Percentiles rank a stretch among this genome's conserved stretches.
Evolutionary conservation across 345 rosid species (phyloP).

Genomic region (Citropsis articulata): DNA sequence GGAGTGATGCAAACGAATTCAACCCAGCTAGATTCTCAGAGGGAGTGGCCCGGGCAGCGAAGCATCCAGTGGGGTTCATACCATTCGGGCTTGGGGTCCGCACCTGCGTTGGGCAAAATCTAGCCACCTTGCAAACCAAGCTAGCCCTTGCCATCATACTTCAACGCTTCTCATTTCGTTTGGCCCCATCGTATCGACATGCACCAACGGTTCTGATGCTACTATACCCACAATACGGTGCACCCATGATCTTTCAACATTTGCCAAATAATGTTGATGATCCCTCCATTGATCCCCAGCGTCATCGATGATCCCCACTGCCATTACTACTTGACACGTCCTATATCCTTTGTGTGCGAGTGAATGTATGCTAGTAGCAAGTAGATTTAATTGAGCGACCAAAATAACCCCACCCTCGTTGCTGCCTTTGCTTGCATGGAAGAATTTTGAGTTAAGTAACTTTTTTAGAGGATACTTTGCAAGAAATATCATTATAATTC

Average conservation of each 20-base stretch:
- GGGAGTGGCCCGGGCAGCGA: slow-evolving; percentile 73
- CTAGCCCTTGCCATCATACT: slow-evolving; percentile 54
- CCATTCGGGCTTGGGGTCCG: slow-evolving; percentile 82
- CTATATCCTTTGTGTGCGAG: slow-evolving; percentile 13
- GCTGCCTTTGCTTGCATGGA: background rate
- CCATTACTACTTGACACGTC: background rate
- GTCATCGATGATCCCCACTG: slow-evolving; percentile 2
- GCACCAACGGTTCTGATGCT: slow-evolving; percentile 72
- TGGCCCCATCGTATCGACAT: slow-evolving; percentile 70
- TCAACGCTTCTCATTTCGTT: slow-evolving; percentile 59
- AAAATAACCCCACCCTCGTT: slow-evolving; percentile 1
- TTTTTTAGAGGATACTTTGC: background rate
- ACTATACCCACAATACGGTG: slow-evolving; percentile 76
- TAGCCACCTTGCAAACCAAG: slow-evolving; percentile 79
- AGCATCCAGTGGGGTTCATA: slow-evolving; percentile 65
- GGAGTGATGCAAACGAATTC: slow-evolving; percentile 70
- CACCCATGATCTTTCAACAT: slow-evolving; percentile 58
- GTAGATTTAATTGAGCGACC: background rate
- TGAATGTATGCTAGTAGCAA: background rate
- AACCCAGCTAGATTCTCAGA: slow-evolving; percentile 66
- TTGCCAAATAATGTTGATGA: slow-evolving; percentile 12
- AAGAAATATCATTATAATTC: background rate
- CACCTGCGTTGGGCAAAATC: slow-evolving; percentile 74
- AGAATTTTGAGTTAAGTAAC: background rate
- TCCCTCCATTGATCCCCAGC: background rate